Evolutionary conservation across 176 grass and related monocot genomes (phyloP).

Genomic region (Metroxylon sagu): DNA sequence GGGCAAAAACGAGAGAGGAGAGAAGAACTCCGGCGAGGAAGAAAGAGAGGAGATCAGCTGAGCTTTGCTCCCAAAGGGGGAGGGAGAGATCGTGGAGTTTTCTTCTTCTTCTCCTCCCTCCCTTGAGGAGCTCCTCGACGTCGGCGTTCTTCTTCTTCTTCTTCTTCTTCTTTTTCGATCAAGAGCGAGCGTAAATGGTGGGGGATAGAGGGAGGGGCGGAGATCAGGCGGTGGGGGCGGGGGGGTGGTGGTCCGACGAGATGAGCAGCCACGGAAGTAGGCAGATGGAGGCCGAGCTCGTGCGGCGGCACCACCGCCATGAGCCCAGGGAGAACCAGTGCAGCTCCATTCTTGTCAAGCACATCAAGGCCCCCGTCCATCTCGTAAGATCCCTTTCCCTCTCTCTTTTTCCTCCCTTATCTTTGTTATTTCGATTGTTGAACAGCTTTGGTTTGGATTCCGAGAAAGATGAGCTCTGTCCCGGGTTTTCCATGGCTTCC

Average conservation of each 20-base stretch:
- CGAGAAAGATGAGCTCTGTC: too few species aligned
- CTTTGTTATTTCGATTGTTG: constrained; percentile 9
- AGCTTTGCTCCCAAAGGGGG: too few species aligned
- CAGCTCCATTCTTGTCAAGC: constrained; percentile 68
- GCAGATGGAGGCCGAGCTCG: constrained; percentile 57
- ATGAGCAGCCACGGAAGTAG: constrained; percentile 25
- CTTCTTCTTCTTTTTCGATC: too few species aligned
- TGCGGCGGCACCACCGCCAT: constrained; percentile 54
- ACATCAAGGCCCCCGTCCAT: constrained; percentile 81
- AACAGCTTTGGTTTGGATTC: constrained; percentile 5
- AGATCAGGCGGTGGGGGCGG: constrained; percentile 6
- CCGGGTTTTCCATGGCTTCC: too few species aligned
- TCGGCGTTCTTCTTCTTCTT: too few species aligned
- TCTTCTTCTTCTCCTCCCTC: too few species aligned
- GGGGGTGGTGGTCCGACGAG: constrained; percentile 33
- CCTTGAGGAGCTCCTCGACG: too few species aligned
- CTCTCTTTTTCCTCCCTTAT: too few species aligned
- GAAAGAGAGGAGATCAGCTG: too few species aligned
- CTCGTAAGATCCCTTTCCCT: constrained; percentile 35
- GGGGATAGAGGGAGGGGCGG: constrained; percentile 29
- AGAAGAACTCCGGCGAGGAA: too few species aligned
- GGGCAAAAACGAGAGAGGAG: too few species aligned
- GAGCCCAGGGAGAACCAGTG: constrained; percentile 73
- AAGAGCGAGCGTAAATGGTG: constrained; percentile 21
- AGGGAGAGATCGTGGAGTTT: too few species aligned